These are phyloP conservation scores for Globisporangium heterothallicum DNA, from an alignment of 352 stramenopile species.

Conservation along the genomic window DNA sequence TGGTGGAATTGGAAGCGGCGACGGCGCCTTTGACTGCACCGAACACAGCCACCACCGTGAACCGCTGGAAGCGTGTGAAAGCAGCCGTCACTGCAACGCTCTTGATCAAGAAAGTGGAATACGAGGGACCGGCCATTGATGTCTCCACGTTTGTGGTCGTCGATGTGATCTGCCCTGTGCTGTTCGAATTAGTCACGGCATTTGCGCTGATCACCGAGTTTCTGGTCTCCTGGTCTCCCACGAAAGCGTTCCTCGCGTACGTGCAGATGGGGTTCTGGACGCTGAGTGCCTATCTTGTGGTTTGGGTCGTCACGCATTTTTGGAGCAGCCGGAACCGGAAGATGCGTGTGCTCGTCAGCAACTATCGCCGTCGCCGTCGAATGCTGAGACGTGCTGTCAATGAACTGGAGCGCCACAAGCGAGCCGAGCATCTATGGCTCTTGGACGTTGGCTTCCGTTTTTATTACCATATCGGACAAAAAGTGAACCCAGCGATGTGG, in stretches of 20 bases:
- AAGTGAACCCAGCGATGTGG: slow-evolving; percentile 28
- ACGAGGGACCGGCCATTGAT: slow-evolving; percentile 56
- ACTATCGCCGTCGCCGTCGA: slow-evolving; percentile 61
- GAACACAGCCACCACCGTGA: slow-evolving; percentile 17
- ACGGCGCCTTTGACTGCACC: slow-evolving; percentile 7
- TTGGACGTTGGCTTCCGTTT: slow-evolving; percentile 76
- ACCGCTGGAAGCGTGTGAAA: slow-evolving; percentile 50
- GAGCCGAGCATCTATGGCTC: slow-evolving; percentile 61
- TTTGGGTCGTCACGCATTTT: slow-evolving; percentile 75
- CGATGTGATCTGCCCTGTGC: slow-evolving; percentile 63
- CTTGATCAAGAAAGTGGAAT: slow-evolving; percentile 48
- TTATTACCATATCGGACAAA: slow-evolving; percentile 46
- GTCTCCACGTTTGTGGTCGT: slow-evolving; percentile 73
- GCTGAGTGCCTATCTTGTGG: slow-evolving; percentile 45
- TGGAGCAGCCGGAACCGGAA: slow-evolving; percentile 75
- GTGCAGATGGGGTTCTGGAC: slow-evolving; percentile 66
- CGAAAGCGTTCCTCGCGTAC: slow-evolving; percentile 63
- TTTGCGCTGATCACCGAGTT: slow-evolving; percentile 45
- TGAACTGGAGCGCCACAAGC: slow-evolving; percentile 51
- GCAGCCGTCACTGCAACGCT: slow-evolving; percentile 51
- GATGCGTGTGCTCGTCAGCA: slow-evolving; percentile 72
- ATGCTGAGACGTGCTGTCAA: slow-evolving; percentile 45
- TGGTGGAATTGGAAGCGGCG: slow-evolving; percentile 19
- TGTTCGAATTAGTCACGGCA: slow-evolving; percentile 64
- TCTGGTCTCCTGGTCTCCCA: slow-evolving; percentile 43